Base-by-base conservation (phyloP, 2,329 filamentous ascomycete species). In the Ascochyta koolunga region DNA sequence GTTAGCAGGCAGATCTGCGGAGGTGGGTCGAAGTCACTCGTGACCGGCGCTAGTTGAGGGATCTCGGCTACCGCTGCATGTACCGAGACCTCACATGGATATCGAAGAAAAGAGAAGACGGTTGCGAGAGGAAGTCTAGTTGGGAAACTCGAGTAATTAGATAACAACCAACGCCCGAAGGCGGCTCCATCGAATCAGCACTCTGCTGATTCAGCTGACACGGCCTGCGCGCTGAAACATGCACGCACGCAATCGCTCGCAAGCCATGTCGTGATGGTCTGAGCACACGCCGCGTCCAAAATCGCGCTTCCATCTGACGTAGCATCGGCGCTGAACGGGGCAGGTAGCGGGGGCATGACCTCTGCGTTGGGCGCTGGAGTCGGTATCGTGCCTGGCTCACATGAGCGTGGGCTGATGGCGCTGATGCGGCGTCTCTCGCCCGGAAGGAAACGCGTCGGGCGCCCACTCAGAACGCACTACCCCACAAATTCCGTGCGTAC, bases 361-460 rank as follows among this genome's bases (percentile, higher is more conserved):
- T n/a, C n/a, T n/a, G n/a, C n/a, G n/a, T n/a, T n/a, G n/a, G n/a
- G 27, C 27, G 36, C 49, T 52, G 49, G 42, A 46, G 29, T 46
- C 50, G 32, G 31, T 15, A 40, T 50, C 21, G 45, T 22, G 6
- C 10, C 11, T 37, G 32, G 46, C 50, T 65, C 60, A 53, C 48
- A 50, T 61, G 57, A 66, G 50, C 21, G 61, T 67, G 65, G 65
- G 64, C 60, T 67, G 65, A 67, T 60, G n/a, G n/a, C n/a, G n/a
- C n/a, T n/a, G n/a, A n/a, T n/a, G n/a, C n/a, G n/a, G n/a, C n/a
- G n/a, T n/a, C n/a, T n/a, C n/a, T n/a, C n/a, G 16, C 19, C 32
- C n/a, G 29, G 15, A 19, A 32, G 21, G 37, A 19, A 21, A 31
- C 44, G 25, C 33, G n/a, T 52, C 42, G 45, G 21, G 38, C 22